These are phyloP conservation scores for Piper betle DNA, from an alignment of 164 flowering plant genomes.

Conservation along the genomic window DNA sequence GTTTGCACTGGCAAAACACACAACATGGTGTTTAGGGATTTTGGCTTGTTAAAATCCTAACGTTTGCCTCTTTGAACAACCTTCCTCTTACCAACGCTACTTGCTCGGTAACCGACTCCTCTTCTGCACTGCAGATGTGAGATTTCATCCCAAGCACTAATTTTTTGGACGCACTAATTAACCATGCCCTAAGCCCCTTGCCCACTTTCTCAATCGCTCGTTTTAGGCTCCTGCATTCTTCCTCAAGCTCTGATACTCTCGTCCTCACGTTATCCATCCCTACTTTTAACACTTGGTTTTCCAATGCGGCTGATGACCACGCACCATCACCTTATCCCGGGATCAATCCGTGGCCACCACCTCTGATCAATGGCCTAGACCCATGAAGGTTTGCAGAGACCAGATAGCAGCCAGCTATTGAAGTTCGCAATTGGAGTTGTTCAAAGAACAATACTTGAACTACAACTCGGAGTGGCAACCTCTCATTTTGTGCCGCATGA, in stretches of 20 bases:
- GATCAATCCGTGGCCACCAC: too few species aligned
- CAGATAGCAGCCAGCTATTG: conserved; percentile 85
- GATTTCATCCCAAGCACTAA: conserved; percentile 72
- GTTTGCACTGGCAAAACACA: too few species aligned
- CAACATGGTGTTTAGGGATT: too few species aligned
- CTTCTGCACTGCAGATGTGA: conserved; percentile 96
- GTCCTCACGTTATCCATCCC: conserved; percentile 90
- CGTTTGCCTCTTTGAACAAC: conserved; percentile 46
- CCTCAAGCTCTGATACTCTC: conserved; percentile 85
- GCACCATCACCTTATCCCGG: conserved; percentile 43
- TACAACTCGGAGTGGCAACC: conserved; percentile 76
- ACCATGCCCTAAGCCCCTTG: conserved; percentile 40
- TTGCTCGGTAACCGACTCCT: conserved; percentile 61
- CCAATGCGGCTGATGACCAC: conserved; percentile 68
- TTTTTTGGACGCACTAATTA: conserved; percentile 55
- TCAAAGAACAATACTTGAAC: conserved; percentile 97
- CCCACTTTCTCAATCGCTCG: conserved; percentile 85
- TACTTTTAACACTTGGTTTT: conserved; percentile 83
- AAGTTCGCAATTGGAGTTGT: conserved; percentile 83
- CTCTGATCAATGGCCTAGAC: conserved; percentile 68
- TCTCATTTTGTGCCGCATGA: conserved; percentile 95
- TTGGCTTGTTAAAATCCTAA: too few species aligned
- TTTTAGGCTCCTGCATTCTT: conserved; percentile 80
- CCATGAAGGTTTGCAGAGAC: conserved; percentile 90
- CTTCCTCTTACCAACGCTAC: conserved; percentile 12